Conservation (phyloP, 2,329 filamentous ascomycete genomes). For the Colletotrichum camelliae region DNA sequence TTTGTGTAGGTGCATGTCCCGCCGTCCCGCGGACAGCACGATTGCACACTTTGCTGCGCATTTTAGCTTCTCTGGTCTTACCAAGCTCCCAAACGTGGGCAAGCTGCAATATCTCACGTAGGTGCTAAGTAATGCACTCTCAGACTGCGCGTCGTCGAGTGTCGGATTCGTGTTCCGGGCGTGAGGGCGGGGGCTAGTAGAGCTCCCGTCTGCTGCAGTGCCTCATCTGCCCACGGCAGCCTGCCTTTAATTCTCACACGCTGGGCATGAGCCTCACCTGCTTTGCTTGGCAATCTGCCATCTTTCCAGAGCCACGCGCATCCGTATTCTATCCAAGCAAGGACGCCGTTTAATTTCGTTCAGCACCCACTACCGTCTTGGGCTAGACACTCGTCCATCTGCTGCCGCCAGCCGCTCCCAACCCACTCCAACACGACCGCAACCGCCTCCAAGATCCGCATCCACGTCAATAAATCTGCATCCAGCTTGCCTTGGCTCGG, state of each 20-base stretch:
- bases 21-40: neutral
- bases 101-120: neutral
- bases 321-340: neutral
- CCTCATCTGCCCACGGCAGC: neutral
- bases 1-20: neutral
- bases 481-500: neutral
- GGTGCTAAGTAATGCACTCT: neutral
- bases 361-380: neutral
- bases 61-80: neutral
- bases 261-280: neutral
- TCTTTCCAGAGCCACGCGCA: neutral
- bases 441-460: neutral
- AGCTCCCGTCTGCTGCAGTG: neutral
- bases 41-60: neutral
- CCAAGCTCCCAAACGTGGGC: neutral
- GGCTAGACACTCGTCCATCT: neutral
- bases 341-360: neutral
- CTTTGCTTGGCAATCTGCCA: neutral
- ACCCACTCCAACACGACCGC: neutral
- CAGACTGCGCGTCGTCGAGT: neutral
- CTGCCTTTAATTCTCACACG: neutral
- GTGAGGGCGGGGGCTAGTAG: neutral
- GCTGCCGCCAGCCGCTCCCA: constrained; percentile 1
- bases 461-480: neutral
- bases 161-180: neutral